A percentile compares a stretch with the other conserved stretches of the same genome.
Evolutionary conservation across 495 filamentous ascomycete species (phyloP).

Genomic region (Achaetomiella virescens): DNA sequence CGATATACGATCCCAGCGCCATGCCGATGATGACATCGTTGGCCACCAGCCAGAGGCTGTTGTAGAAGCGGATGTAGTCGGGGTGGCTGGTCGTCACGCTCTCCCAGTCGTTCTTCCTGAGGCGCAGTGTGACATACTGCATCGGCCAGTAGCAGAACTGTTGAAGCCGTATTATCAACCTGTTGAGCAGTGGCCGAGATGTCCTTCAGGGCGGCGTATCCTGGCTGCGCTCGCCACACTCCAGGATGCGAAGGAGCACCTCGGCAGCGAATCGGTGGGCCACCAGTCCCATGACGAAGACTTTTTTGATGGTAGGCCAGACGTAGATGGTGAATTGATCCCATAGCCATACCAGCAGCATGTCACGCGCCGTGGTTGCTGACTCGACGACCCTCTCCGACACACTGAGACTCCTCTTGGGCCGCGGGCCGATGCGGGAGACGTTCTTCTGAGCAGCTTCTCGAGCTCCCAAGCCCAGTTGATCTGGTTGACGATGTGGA

Average conservation of each 20-base stretch:
- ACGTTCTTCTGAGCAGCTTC: constrained; percentile 79
- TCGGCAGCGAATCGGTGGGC: constrained; percentile 80
- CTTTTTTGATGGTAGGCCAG: constrained; percentile 65
- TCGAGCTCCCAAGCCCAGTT: constrained; percentile 93
- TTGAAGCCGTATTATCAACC: constrained; percentile 91
- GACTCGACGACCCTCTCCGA: constrained; percentile 93
- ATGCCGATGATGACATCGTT: constrained; percentile 99
- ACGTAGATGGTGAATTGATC: constrained; percentile 69
- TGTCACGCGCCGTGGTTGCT: constrained; percentile 75
- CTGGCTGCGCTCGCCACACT: constrained; percentile 81
- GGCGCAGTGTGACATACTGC: constrained; percentile 85
- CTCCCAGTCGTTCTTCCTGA: constrained; percentile 87
- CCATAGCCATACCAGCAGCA: constrained; percentile 60
- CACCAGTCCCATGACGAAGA: constrained; percentile 72
- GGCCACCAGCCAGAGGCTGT: constrained; percentile 95
- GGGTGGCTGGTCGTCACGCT: constrained; percentile 93
- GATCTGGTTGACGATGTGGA: constrained; percentile 84
- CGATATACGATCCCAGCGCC: constrained; percentile 91
- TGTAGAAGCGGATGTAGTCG: constrained; percentile 98
- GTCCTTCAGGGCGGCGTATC: constrained; percentile 84
- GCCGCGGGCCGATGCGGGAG: constrained; percentile 68
- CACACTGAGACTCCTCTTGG: constrained; percentile 81
- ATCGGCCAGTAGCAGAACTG: constrained; percentile 99
- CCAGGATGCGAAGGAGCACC: constrained; percentile 67
- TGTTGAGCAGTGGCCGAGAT: constrained; percentile 97